Conservation (phyloP, 805 yeast genomes). For the Wickerhamiella parazyma region DNA sequence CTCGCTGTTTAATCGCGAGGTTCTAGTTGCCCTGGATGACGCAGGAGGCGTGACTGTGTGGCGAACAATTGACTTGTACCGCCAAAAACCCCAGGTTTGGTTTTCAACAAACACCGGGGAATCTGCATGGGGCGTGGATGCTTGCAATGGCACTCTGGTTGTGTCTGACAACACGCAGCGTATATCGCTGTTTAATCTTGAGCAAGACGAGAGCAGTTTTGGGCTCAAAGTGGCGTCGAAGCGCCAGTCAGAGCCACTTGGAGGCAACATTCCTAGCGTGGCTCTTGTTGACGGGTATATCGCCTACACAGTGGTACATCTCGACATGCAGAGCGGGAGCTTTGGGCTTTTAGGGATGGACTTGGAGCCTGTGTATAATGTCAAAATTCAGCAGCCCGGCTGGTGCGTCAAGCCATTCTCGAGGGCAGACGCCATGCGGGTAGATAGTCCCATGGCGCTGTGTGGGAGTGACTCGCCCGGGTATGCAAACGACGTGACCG, state of each 20-base stretch:
- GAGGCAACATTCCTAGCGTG: constrained; percentile 8
- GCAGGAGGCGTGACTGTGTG: constrained; percentile 1
- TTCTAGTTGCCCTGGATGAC: background rate
- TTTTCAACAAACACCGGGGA: background rate
- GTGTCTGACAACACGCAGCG: constrained; percentile 3
- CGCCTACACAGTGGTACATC: background rate
- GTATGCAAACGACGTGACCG: background rate
- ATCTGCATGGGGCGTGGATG: constrained; percentile 9
- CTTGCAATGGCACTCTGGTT: background rate
- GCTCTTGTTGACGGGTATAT: background rate
- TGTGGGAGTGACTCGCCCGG: background rate
- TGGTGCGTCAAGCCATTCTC: constrained; percentile 1
- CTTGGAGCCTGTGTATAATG: background rate
- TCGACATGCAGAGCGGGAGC: constrained; percentile 1
- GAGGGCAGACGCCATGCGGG: background rate
- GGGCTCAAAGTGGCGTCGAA: background rate
- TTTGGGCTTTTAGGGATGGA: background rate
- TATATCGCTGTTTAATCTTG: background rate
- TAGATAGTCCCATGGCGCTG: background rate
- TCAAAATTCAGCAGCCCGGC: constrained; percentile 6
- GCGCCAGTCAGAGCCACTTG: background rate
- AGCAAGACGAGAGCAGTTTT: background rate
- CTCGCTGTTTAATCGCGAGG: background rate
- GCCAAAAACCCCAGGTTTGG: background rate
- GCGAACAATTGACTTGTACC: constrained; percentile 3